A percentile compares a stretch with the other conserved stretches of the same genome.
Conservation (phyloP, 1,139 yeast genomes). For the Petasospora rhodanensis region DNA sequence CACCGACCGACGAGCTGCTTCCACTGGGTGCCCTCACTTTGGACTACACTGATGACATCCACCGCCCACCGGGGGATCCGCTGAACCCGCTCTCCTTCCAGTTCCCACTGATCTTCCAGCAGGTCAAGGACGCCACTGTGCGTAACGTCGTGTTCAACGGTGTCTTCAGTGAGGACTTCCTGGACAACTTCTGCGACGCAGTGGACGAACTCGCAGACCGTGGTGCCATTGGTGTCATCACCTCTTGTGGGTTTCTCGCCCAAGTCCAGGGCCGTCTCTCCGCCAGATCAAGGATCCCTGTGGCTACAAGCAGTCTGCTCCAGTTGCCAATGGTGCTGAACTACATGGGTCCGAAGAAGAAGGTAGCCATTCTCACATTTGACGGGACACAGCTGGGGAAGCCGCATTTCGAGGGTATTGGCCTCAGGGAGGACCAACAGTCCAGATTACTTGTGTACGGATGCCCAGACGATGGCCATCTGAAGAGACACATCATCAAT, state of each 20-base stretch:
- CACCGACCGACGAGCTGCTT: constrained; percentile 18
- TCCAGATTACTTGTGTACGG: constrained; percentile 24
- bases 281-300: constrained; percentile 26
- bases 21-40: constrained; percentile 27
- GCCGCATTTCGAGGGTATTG: constrained; percentile 29
- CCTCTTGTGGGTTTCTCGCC: constrained; percentile 18
- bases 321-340: constrained; percentile 29
- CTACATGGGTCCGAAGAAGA: constrained; percentile 21
- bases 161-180: constrained; percentile 9
- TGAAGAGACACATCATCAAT: constrained; percentile 23
- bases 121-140: constrained; percentile 11
- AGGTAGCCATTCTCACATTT: constrained; percentile 30
- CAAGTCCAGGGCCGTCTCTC: constrained; percentile 28
- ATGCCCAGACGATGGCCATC: constrained; percentile 21
- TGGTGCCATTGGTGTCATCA: constrained; percentile 17
- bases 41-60: constrained; percentile 29
- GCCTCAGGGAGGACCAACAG: constrained; percentile 21
- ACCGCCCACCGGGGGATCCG: constrained; percentile 31
- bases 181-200: constrained; percentile 10
- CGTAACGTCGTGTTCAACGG: constrained; percentile 22
- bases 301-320: constrained; percentile 30
- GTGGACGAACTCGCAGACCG: constrained; percentile 7
- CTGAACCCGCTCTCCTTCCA: constrained; percentile 24
- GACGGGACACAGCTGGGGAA: constrained; percentile 25
- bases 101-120: constrained; percentile 12